phyloP scores from a whole-genome alignment of 148 eudicot genomes.

The Pouteria glomerata region DNA sequence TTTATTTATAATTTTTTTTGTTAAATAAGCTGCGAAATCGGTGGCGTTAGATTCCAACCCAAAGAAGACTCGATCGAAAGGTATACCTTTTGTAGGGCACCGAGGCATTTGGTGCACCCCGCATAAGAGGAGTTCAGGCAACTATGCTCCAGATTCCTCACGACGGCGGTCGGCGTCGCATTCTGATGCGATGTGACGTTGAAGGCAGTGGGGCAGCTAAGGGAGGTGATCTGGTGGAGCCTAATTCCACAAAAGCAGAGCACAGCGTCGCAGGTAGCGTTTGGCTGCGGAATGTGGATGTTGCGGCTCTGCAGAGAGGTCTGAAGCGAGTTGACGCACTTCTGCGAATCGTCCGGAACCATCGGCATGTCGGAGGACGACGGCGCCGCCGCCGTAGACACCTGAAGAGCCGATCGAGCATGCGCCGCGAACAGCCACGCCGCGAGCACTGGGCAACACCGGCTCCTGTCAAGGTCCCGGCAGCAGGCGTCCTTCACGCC shows the following conservation, averaged over 20 bases:
- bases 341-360: constrained; percentile 96
- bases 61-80: too few species aligned
- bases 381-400: constrained; percentile 37
- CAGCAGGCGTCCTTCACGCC: constrained; percentile 78
- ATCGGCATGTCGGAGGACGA: constrained; percentile 50
- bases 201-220: constrained; percentile 83
- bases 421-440: constrained; percentile 96
- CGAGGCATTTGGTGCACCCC: constrained; percentile 91
- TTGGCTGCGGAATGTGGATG: constrained; percentile 63
- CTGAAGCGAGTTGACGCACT: constrained; percentile 81
- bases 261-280: constrained; percentile 72
- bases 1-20: background rate
- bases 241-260: constrained; percentile 89
- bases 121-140: constrained; percentile 85
- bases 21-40: background rate
- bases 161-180: constrained; percentile 67
- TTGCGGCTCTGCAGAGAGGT: constrained; percentile 45
- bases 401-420: constrained; percentile 67
- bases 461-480: constrained; percentile 66
- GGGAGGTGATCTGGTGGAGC: constrained; percentile 71
- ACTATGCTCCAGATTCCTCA: constrained; percentile 65
- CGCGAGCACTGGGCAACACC: constrained; percentile 88
- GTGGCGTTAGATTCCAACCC: background rate
- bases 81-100: constrained; percentile 78
- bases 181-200: constrained; percentile 38